phyloP scores from a whole-genome alignment of 352 stramenopile genomes.

The Blastocystis sp. region DNA sequence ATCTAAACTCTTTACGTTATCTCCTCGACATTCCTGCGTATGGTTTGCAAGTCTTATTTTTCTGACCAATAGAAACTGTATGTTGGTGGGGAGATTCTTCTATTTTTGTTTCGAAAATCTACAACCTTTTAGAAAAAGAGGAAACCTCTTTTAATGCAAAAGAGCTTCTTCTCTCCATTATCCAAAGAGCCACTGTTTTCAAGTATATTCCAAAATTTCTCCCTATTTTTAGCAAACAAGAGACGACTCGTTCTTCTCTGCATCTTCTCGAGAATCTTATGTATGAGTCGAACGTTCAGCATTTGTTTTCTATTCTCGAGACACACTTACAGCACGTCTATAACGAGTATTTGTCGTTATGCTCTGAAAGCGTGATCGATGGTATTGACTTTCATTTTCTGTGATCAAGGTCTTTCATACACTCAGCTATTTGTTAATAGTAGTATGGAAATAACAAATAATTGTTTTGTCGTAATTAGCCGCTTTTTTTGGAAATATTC shows the following conservation, averaged over 20 bases:
- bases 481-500: not conserved
- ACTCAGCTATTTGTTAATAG: not conserved
- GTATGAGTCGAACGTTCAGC: not conserved
- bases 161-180: conserved; percentile 34
- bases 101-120: not conserved
- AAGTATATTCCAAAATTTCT: not conserved
- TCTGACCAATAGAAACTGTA: not conserved
- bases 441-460: not conserved
- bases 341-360: not conserved
- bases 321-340: not conserved
- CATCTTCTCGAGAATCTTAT: not conserved
- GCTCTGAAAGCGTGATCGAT: too few relatives aligned
- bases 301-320: not conserved
- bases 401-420: not conserved
- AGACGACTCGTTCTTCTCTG: not conserved
- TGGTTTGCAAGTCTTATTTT: not conserved
- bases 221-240: not conserved
- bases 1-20: conserved; percentile 39
- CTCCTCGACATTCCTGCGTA: conserved; percentile 1
- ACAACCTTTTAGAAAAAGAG: not conserved
- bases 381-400: not conserved
- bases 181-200: conserved; percentile 10
- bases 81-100: conserved; percentile 47
- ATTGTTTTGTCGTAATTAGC: not conserved
- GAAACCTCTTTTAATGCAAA: conserved; percentile 25